A percentile compares a stretch with the other conserved stretches of the same genome.
Conservation (phyloP, 306 rosid genomes). For the Acacia melanoxylon region DNA sequence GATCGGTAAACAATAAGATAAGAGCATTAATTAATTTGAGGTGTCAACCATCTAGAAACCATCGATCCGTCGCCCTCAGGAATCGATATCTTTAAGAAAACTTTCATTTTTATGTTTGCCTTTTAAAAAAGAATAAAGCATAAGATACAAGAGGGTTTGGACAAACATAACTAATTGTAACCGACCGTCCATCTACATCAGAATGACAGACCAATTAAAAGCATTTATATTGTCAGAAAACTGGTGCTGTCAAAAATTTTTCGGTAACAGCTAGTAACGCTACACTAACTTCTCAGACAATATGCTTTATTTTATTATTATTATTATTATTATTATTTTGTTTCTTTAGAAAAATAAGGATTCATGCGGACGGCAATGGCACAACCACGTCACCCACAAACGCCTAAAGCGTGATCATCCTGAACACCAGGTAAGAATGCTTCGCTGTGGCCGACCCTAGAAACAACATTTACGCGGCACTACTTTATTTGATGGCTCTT, state of each 20-base stretch:
- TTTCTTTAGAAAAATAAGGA: no score
- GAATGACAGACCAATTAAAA: constrained; percentile 33
- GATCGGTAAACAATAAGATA: background rate
- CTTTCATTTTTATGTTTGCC: background rate
- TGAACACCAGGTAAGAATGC: constrained; percentile 23
- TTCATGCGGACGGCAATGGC: constrained; percentile 27
- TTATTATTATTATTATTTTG: background rate
- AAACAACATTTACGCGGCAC: constrained; percentile 40
- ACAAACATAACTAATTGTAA: background rate
- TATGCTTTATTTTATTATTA: background rate
- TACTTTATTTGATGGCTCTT: background rate
- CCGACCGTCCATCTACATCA: background rate
- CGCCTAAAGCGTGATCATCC: constrained; percentile 42
- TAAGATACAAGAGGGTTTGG: background rate
- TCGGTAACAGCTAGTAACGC: constrained; percentile 19
- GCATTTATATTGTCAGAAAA: background rate
- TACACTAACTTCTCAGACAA: background rate
- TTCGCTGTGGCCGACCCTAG: constrained; percentile 37
- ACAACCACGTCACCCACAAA: constrained; percentile 51
- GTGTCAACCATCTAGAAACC: constrained; percentile 18
- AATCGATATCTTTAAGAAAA: constrained; percentile 29
- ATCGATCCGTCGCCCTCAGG: constrained; percentile 1
- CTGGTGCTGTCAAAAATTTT: background rate
- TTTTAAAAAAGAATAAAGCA: background rate
- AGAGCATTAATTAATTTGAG: background rate